Base-by-base conservation (phyloP, 2,329 filamentous ascomycete species). In the Penicillium sp. region DNA sequence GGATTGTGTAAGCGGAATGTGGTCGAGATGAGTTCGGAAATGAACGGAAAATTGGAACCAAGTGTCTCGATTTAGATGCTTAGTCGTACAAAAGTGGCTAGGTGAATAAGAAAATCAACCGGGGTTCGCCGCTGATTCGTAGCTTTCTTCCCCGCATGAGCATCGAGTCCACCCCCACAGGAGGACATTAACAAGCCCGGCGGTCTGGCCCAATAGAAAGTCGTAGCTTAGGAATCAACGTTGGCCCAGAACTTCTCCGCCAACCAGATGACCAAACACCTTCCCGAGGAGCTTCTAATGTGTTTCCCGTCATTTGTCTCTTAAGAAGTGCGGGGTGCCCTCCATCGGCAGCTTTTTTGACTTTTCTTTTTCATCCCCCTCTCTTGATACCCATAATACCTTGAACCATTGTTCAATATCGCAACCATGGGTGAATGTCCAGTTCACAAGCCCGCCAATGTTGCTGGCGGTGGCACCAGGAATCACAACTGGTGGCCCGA, bases 401-500 rank as follows among this genome's bases (percentile, higher is more conserved):
- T 9, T 33, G 13, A 41, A 37, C 29, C 39, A 48, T 41, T 37
- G 52, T 27, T 39, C 5, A 26, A 51, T 33, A 50, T 52, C 24
- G 9, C 31, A 51, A 67, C 41, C 50, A 71, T 70, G 68, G 55
- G 59, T 60, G 63, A 65, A 61, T 71, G 69, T 57, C 69, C 69
- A n/a, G 64, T 70, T 53, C 63, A 66, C 39, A 61, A 49, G 51
- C 48, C 52, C 51, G 63, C 69, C 72, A 76, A 76, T 58, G 63
- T 75, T 46, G 75, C 66, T 56, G 88, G 87, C 63, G 84, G 84
- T 66, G 90, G 89, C 67, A 89, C 87, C 66, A 78, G 79, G 59
- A 90, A 87, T 79, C 69, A 66, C 53, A 87, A 92, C 79, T 91
- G 88, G 86, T 92, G 89, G 89, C 89, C 90, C 53, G 82, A 86